Evolutionary conservation across 768 basidiomycete genomes (phyloP), one percentile per base, ranked within the genome.

Genomic region (Leucocoprinus birnbaumii): DNA sequence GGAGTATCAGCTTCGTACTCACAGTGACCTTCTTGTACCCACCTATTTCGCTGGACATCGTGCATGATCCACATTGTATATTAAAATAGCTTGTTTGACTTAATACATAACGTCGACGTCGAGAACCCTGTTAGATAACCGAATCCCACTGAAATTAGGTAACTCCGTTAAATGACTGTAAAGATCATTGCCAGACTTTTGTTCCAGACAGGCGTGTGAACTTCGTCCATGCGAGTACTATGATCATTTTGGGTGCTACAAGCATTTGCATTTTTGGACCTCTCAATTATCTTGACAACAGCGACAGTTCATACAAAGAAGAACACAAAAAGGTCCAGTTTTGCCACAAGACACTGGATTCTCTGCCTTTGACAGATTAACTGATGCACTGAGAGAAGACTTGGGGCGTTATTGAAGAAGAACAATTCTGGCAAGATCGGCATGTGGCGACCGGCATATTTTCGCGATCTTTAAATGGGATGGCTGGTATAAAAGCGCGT

Each of bases 1-100:
- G 84, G 85, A 27, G 64, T 83, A 40, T 44, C 54, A 7, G 47
- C 42, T n/a, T 21, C 41, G n/a, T 40, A 48, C 48, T n/a, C 40
- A 10, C 27, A 35, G 34, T 46, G 69, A 76, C 53, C 50, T 63
- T 6, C 57, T 63, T 10, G 34, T 45, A 43, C 10, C 35, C 27
- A 10, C 51, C 27, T 31, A 45, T 53, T 46, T 46, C 38, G 38
- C 38, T 14, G 16, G n/a, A 7, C 14, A 31, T 44, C 51, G 14
- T n/a, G 13, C 22, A 16, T 18, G 9, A 10, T 11, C 31, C 34
- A 18, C 22, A 19, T 25, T 37, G 31, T 31, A 11, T 31, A 31
- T 4, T 19, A 49, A 18, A 16, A 10, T 48, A 31, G 13, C 31
- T 31, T n/a, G 14, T 35, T 27, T 27, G 27, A 25, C 21, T 47